Evolutionary conservation across 306 rosid genomes (phyloP).

Genomic region (Quillaja saponaria): DNA sequence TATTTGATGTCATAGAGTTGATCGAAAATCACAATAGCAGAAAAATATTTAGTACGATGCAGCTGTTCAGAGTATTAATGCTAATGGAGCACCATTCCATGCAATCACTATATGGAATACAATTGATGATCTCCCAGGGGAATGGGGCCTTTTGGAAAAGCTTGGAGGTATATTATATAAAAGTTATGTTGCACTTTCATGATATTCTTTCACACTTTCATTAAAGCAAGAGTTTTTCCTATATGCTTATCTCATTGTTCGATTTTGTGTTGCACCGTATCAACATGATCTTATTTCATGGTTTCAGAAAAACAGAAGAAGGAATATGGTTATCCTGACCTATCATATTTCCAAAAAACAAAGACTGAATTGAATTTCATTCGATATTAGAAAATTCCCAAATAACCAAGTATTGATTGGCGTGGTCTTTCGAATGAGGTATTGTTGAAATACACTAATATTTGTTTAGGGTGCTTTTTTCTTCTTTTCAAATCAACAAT

Average conservation of each 20-base stretch:
- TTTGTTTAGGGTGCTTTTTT: too few species aligned
- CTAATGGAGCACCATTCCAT: slow-evolving; percentile 88
- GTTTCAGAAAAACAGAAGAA: slow-evolving; percentile 87
- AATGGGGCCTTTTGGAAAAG: slow-evolving; percentile 81
- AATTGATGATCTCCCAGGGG: slow-evolving; percentile 92
- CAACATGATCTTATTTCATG: slow-evolving; percentile 71
- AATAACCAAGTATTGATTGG: slow-evolving; percentile 96
- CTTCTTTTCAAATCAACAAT: neutral
- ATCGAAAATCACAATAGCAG: slow-evolving; percentile 61
- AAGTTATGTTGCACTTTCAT: too few species aligned
- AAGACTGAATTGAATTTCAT: slow-evolving; percentile 90
- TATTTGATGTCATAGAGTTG: slow-evolving; percentile 79
- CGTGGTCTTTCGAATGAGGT: slow-evolving; percentile 89
- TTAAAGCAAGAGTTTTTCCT: neutral
- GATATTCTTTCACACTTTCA: neutral
- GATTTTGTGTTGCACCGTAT: slow-evolving; percentile 48
- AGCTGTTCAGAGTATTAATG: slow-evolving; percentile 79
- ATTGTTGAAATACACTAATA: slow-evolving; percentile 42
- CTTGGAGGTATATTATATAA: slow-evolving; percentile 54
- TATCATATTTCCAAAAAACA: slow-evolving; percentile 93
- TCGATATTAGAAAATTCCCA: slow-evolving; percentile 84
- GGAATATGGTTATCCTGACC: slow-evolving; percentile 63
- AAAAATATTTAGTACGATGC: slow-evolving; percentile 75
- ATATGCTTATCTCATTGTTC: slow-evolving; percentile 3
- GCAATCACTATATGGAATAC: slow-evolving; percentile 91